A percentile compares a stretch with the other conserved stretches of the same genome.
phyloP scores from a whole-genome alignment of 257 asterid genomes.

The Striga asiatica region DNA sequence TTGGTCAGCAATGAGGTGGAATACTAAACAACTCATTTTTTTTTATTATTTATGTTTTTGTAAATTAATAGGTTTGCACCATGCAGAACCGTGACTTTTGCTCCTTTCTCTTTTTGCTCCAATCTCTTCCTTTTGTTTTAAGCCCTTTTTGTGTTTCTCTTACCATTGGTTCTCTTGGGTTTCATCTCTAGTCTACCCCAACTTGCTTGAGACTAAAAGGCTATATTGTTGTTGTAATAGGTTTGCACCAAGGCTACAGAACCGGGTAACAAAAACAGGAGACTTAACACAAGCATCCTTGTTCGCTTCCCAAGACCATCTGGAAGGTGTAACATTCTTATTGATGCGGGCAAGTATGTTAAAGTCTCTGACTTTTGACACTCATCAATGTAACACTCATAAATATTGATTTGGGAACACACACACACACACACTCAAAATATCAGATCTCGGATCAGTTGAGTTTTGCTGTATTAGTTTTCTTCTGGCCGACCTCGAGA shows the following conservation, averaged over 20 bases:
- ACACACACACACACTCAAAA: no score
- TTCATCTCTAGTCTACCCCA: no score
- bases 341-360: constrained; percentile 97
- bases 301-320: constrained; percentile 50
- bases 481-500: neutral
- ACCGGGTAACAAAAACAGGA: constrained; percentile 70
- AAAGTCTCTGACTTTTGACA: constrained; percentile 1
- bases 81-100: constrained; percentile 48
- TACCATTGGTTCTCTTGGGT: no score
- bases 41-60: no score
- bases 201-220: no score
- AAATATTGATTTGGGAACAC: neutral
- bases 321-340: constrained; percentile 61
- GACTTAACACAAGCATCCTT: constrained; percentile 92
- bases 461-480: no score
- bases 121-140: no score
- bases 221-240: no score
- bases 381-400: neutral
- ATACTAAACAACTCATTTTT: constrained; percentile 3
- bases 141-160: no score
- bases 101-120: no score
- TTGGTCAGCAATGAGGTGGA: neutral
- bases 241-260: constrained; percentile 79
- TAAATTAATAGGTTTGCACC: constrained; percentile 80
- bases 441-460: no score